These are phyloP conservation scores for Colletotrichum cordylinicola DNA, from an alignment of 2,329 filamentous ascomycete species.

Conservation along the genomic window DNA sequence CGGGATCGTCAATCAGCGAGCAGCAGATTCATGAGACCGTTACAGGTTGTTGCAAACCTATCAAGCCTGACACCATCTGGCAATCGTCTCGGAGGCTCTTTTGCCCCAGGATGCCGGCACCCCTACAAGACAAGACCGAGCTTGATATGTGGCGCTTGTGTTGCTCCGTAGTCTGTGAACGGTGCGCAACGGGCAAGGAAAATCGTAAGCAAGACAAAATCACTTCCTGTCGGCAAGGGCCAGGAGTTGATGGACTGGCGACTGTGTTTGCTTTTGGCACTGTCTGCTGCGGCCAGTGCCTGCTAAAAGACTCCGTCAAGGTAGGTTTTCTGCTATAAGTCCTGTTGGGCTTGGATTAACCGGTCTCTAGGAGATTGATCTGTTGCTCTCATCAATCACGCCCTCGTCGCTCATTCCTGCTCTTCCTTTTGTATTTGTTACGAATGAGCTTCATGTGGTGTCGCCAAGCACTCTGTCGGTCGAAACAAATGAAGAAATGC, in stretches of 20 bases:
- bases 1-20: conserved; percentile 38
- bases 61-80: conserved; percentile 73
- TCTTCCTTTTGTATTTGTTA: conserved; percentile 73
- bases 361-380: conserved; percentile 68
- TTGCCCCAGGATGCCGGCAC: conserved; percentile 72
- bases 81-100: conserved; percentile 69
- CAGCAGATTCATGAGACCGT: background rate
- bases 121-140: conserved; percentile 69
- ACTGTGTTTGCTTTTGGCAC: conserved; percentile 76
- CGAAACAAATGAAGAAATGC: conserved; percentile 47
- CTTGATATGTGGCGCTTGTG: conserved; percentile 79
- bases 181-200: conserved; percentile 58
- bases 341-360: conserved; percentile 29
- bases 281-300: conserved; percentile 70
- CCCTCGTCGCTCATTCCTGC: conserved; percentile 69
- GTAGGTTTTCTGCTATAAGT: conserved; percentile 49
- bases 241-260: conserved; percentile 64
- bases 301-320: conserved; percentile 66
- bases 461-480: conserved; percentile 60
- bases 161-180: conserved; percentile 69
- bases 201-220: conserved; percentile 27
- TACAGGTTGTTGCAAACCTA: background rate
- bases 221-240: conserved; percentile 64
- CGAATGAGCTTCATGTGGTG: conserved; percentile 65
- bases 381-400: conserved; percentile 66